Evolutionary conservation across 2,329 filamentous ascomycete species (phyloP).

Genomic region (Aspergillus luchuensis): DNA sequence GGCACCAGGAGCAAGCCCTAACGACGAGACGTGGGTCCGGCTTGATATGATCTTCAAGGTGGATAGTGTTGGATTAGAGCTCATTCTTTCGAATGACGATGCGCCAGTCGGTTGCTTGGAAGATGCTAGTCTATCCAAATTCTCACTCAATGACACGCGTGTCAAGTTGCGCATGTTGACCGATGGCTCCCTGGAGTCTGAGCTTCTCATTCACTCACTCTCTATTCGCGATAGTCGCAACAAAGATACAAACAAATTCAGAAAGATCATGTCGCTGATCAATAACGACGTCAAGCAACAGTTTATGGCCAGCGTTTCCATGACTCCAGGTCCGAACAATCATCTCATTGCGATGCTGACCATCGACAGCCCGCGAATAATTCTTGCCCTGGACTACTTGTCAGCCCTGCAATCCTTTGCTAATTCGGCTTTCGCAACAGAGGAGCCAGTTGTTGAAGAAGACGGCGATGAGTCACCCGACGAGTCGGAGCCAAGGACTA

Average conservation of each 20-base stretch:
- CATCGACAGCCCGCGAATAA: conserved; percentile 90
- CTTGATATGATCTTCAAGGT: conserved; percentile 90
- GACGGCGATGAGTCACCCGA: conserved; percentile 40
- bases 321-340: conserved; percentile 79
- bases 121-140: conserved; percentile 82
- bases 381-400: conserved; percentile 93
- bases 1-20: conserved; percentile 69
- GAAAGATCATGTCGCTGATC: conserved; percentile 95
- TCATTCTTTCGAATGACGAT: conserved; percentile 74
- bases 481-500: conserved; percentile 40
- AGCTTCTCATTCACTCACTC: conserved; percentile 90
- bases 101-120: conserved; percentile 78
- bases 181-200: conserved; percentile 87
- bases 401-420: conserved; percentile 85
- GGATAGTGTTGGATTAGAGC: conserved; percentile 81
- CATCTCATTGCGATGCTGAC: conserved; percentile 89
- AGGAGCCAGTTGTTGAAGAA: conserved; percentile 47
- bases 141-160: conserved; percentile 89
- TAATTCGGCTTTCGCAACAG: conserved; percentile 64
- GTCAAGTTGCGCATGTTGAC: conserved; percentile 92
- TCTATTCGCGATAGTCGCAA: conserved; percentile 92
- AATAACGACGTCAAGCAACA: conserved; percentile 92
- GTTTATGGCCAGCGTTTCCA: conserved; percentile 95
- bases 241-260: conserved; percentile 89
- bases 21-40: conserved; percentile 81